phyloP scores from a whole-genome alignment of 2,329 filamentous ascomycete genomes.

The Neodidymelliopsis sp. region DNA sequence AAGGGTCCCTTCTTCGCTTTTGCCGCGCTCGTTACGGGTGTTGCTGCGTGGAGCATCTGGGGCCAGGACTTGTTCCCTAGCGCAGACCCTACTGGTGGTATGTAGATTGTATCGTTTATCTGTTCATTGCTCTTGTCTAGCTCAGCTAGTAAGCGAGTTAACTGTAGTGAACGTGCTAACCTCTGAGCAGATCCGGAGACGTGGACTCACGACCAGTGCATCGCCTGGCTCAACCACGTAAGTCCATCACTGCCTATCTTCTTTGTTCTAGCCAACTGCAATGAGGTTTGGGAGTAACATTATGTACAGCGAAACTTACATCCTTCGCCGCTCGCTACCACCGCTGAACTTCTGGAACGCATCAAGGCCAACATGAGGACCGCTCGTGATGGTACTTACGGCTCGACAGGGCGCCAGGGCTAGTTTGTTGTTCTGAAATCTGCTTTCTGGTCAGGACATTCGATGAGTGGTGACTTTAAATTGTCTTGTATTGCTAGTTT shows the following conservation, averaged over 20 bases:
- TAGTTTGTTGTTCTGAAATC: no score
- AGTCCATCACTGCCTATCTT: constrained; percentile 44
- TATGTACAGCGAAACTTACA: constrained; percentile 67
- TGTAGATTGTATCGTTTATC: constrained; percentile 34
- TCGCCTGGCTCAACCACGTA: constrained; percentile 82
- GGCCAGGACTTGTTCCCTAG: constrained; percentile 83
- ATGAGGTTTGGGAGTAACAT: constrained; percentile 2
- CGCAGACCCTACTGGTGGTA: constrained; percentile 80
- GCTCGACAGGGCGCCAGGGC: constrained; percentile 3
- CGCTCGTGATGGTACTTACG: constrained; percentile 20
- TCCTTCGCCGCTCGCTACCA: constrained; percentile 65
- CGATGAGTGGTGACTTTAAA: no score
- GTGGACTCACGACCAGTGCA: constrained; percentile 84
- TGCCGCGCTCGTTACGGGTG: constrained; percentile 80
- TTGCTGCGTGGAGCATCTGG: constrained; percentile 84
- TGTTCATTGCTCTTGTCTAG: no score
- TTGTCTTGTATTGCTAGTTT: no score
- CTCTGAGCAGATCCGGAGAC: constrained; percentile 62
- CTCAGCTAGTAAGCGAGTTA: no score
- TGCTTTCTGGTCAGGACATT: no score
- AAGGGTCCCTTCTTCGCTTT: constrained; percentile 62
- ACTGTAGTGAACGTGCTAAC: no score
- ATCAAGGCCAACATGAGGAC: constrained; percentile 72
- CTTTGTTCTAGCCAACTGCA: not conserved
- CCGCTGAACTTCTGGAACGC: constrained; percentile 70